Conservation (phyloP, 1,284 basidiomycete genomes). For the Cerioporus squamosus region DNA sequence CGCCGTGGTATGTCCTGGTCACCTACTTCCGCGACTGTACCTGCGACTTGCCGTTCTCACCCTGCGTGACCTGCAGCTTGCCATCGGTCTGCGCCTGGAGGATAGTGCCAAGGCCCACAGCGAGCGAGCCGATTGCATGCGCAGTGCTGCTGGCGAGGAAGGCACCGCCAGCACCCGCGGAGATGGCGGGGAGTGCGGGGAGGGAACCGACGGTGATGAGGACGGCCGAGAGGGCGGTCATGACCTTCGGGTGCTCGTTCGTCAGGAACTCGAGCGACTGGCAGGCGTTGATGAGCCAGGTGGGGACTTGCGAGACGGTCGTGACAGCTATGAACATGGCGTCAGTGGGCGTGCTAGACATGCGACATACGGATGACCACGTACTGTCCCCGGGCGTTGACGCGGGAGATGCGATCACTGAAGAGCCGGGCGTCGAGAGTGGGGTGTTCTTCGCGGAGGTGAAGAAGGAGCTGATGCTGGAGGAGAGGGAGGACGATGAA, state of each 20-base stretch:
- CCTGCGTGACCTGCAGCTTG: slow-evolving; percentile 21
- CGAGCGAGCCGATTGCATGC: slow-evolving; percentile 76
- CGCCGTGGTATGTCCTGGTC: not conserved
- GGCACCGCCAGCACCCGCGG: slow-evolving; percentile 68
- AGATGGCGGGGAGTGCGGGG: slow-evolving; percentile 69
- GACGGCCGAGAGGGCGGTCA: slow-evolving; percentile 74
- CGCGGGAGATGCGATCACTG: slow-evolving; percentile 27
- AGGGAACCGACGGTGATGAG: slow-evolving; percentile 77
- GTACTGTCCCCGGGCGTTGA: slow-evolving; percentile 35
- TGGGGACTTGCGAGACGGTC: slow-evolving; percentile 62
- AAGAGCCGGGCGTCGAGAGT: slow-evolving; percentile 18
- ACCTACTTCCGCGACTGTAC: slow-evolving; percentile 1
- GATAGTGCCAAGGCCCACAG: slow-evolving; percentile 66
- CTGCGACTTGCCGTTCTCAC: slow-evolving; percentile 8
- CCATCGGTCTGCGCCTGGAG: slow-evolving; percentile 35
- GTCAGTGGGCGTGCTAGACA: slow-evolving; percentile 1
- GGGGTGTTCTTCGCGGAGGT: slow-evolving; percentile 21
- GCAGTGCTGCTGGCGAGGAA: slow-evolving; percentile 71
- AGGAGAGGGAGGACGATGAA: slow-evolving; percentile 15
- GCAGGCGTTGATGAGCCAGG: slow-evolving; percentile 76
- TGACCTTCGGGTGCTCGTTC: slow-evolving; percentile 73
- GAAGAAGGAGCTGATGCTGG: slow-evolving; percentile 22
- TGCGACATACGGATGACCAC: slow-evolving; percentile 9
- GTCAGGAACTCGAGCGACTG: slow-evolving; percentile 74
- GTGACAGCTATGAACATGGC: slow-evolving; percentile 43